Evolutionary conservation across 371 early-diverging fungal genomes (phyloP), one percentile per base, ranked within the genome.

Genomic region (Mortierella sp.): DNA sequence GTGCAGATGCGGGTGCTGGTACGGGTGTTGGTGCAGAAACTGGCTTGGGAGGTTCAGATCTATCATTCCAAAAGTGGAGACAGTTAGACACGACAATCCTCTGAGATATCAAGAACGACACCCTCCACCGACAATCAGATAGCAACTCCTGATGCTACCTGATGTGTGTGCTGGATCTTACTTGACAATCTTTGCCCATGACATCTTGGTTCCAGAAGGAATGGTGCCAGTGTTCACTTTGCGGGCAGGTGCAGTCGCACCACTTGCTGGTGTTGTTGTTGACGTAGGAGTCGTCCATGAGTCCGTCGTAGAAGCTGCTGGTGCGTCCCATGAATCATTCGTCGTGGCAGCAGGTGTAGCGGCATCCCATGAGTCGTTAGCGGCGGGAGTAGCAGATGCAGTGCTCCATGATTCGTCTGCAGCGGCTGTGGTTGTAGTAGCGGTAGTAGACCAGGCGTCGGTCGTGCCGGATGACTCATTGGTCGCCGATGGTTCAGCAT

Each of bases 101-200:
- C n/a, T n/a, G n/a, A n/a, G n/a, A n/a, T n/a, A n/a, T n/a, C n/a
- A n/a, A n/a, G n/a, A n/a, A n/a, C n/a, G n/a, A n/a, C n/a, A n/a
- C n/a, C n/a, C n/a, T n/a, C n/a, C n/a, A n/a, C n/a, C n/a, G n/a
- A n/a, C n/a, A n/a, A n/a, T n/a, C n/a, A n/a, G n/a, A n/a, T n/a
- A n/a, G n/a, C n/a, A n/a, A n/a, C n/a, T n/a, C n/a, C n/a, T n/a
- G n/a, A n/a, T n/a, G n/a, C n/a, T n/a, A n/a, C n/a, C n/a, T n/a
- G n/a, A 34, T 7, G 34, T 34, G 10, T 31, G n/a, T 5, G 9
- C 7, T 26, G 9, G 21, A 26, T 30, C 58, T 69, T 81, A 91
- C 92, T 90, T 91, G 63, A 91, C 85, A 56, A 91, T 83, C 70
- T 90, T 90, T 58, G 93, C 93, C 93, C 93, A 93, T 27, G 92